phyloP scores from a whole-genome alignment of 495 filamentous ascomycete species.

The Tetracladium setigerum region DNA sequence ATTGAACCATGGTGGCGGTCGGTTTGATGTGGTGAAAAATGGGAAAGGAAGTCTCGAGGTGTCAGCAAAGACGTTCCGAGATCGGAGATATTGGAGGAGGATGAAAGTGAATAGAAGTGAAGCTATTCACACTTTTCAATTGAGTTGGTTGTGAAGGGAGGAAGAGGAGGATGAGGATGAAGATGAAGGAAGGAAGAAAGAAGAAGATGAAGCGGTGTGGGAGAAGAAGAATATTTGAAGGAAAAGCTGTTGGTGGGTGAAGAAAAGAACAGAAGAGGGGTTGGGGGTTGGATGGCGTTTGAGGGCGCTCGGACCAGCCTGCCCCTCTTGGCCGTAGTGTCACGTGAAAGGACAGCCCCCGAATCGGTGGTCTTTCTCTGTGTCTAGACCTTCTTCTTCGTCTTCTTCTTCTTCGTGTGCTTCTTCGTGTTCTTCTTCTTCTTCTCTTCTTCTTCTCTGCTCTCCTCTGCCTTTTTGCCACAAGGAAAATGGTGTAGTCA shows the following conservation, averaged over 20 bases:
- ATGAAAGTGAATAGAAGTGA: slow-evolving; percentile 12
- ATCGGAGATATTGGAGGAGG: slow-evolving; percentile 12
- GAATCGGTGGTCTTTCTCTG: too few species aligned
- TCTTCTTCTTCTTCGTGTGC: too few species aligned
- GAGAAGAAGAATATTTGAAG: slow-evolving; percentile 17
- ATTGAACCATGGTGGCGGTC: slow-evolving; percentile 70
- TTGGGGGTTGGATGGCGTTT: too few species aligned
- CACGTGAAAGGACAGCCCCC: too few species aligned
- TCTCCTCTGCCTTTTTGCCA: too few species aligned
- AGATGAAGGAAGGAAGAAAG: slow-evolving; percentile 2
- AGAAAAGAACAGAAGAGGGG: too few species aligned
- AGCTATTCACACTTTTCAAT: slow-evolving; percentile 18
- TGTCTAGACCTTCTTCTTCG: too few species aligned
- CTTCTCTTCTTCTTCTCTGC: too few species aligned
- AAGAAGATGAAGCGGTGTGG: slow-evolving; percentile 18
- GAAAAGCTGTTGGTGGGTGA: neutral
- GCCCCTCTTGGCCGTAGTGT: too few species aligned
- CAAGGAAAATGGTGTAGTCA: too few species aligned
- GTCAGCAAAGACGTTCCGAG: neutral
- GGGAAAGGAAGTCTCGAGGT: slow-evolving; percentile 18
- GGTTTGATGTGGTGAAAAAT: slow-evolving; percentile 17
- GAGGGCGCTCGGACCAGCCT: too few species aligned
- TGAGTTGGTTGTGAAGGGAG: slow-evolving; percentile 3
- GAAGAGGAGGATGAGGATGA: slow-evolving; percentile 1
- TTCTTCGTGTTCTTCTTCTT: too few species aligned